Base-by-base conservation (phyloP, 768 basidiomycete genomes). In the Trametes villosa region DNA sequence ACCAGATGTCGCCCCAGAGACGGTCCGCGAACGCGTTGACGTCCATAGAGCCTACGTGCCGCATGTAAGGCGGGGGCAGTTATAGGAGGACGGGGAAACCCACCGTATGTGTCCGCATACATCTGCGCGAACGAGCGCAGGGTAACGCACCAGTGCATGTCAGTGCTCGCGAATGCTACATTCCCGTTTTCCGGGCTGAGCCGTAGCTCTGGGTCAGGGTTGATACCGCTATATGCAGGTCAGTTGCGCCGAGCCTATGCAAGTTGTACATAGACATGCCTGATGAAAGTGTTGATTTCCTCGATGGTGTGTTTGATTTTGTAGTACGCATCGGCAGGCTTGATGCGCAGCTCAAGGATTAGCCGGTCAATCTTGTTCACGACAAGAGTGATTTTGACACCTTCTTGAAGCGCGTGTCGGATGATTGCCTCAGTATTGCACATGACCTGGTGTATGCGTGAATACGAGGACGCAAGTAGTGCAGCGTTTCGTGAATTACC, bases 291-390 rank as follows among this genome's bases (percentile, higher is more conserved):
- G 74, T 99, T 99, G 53, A 99, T 88, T 74, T 99, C 97, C 72
- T 99, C 97, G 56, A 99, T 96, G 2, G 96, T 98, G 72, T 98
- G 96, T 74, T 94, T 96, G 66, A 99, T 94, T 81, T 99, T 99
- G 79, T 96, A 98, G 79, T 93, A 99, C 0, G 97, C 97, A 69
- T 99, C 97, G 41, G 88, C 78, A 55, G 97, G 97, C 70, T 96
- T 96, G 70, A 99, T 88, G 46, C 97, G 88, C 58, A 99, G 81
- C 76, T 99, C 97, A 56, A 99, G 86, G 64, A 98, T 98, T 51
- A 99, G 85, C 56, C 97, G 85, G 76, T 99, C 97, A 70, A 99
- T 88, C 81, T 99, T 99, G 81, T 99, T 99, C 64, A 99, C 85
- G 33, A 99, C 88, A 46, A 99, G 84, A 9, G 91, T 94, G 63